These are phyloP conservation scores for Eleusine indica DNA, from an alignment of 176 grass and related monocot genomes.

Conservation along the genomic window DNA sequence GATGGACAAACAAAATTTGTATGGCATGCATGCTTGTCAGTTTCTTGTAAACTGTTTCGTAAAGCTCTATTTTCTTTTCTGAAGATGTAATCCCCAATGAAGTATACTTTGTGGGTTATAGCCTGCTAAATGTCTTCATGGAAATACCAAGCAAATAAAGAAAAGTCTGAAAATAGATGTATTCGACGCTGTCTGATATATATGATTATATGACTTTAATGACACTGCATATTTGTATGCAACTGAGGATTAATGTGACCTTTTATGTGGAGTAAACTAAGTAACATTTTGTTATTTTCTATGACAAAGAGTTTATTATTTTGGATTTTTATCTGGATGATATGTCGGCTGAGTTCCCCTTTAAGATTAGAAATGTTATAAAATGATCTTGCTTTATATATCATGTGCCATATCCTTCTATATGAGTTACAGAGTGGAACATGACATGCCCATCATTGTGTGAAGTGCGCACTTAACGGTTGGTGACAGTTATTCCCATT, in stretches of 20 bases:
- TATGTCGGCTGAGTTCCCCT: not conserved
- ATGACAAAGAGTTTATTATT: constrained; percentile 5
- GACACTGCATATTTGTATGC: not conserved
- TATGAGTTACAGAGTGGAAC: not conserved
- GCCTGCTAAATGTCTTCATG: not conserved
- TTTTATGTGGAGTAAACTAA: constrained; percentile 13
- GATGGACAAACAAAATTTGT: not conserved
- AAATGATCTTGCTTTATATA: constrained; percentile 20
- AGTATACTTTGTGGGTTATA: not conserved
- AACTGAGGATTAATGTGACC: not conserved
- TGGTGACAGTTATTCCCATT: constrained; percentile 7
- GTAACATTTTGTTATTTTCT: not conserved
- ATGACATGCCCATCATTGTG: not conserved
- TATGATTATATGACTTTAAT: constrained; percentile 20
- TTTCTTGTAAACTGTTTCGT: constrained; percentile 9
- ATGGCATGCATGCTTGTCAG: not conserved
- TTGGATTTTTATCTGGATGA: not conserved
- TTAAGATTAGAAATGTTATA: constrained; percentile 13
- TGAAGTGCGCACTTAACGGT: not conserved
- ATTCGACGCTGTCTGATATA: constrained; percentile 17
- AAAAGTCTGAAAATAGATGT: not conserved
- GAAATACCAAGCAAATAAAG: constrained; percentile 25
- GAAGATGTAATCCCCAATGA: constrained; percentile 19
- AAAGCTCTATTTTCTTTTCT: not conserved
- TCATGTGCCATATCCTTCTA: not conserved